Percentiles rank a stretch among this genome's conserved stretches.
Evolutionary conservation across 1,284 basidiomycete genomes (phyloP).

Genomic region (Ustilago shanxiensis): DNA sequence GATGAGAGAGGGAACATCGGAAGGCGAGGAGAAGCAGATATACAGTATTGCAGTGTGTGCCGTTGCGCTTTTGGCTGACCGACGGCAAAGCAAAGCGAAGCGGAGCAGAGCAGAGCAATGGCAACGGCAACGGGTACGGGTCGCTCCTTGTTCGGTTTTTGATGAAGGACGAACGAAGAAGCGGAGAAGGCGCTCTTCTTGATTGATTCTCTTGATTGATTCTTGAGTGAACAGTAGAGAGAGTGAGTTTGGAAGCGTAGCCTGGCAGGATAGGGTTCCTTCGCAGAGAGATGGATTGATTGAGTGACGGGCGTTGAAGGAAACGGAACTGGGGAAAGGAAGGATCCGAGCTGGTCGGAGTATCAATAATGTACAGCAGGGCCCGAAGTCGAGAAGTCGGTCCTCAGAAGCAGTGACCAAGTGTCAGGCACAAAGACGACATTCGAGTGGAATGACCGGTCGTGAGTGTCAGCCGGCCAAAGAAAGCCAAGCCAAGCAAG

Average conservation of each 20-base stretch:
- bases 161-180: background rate
- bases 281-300: too few species aligned
- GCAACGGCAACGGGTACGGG: background rate
- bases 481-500: background rate
- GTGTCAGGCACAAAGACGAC: too few species aligned
- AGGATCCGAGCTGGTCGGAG: slow-evolving; percentile 12
- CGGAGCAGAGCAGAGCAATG: background rate
- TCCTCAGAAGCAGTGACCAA: background rate
- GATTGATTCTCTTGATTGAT: too few species aligned
- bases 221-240: background rate
- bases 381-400: too few species aligned
- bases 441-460: slow-evolving; percentile 2
- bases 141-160: slow-evolving; percentile 1
- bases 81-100: background rate
- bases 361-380: background rate
- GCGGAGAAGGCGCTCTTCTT: too few species aligned
- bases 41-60: too few species aligned
- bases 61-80: slow-evolving; percentile 2
- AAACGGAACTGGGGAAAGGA: slow-evolving; percentile 10
- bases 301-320: too few species aligned
- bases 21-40: background rate
- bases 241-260: background rate
- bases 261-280: background rate
- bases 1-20: background rate
- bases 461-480: background rate